Percentiles rank a stretch among this genome's conserved stretches.
phyloP scores from a whole-genome alignment of 192 early-diverging fungal genomes.

The Coemansia asiatica region DNA sequence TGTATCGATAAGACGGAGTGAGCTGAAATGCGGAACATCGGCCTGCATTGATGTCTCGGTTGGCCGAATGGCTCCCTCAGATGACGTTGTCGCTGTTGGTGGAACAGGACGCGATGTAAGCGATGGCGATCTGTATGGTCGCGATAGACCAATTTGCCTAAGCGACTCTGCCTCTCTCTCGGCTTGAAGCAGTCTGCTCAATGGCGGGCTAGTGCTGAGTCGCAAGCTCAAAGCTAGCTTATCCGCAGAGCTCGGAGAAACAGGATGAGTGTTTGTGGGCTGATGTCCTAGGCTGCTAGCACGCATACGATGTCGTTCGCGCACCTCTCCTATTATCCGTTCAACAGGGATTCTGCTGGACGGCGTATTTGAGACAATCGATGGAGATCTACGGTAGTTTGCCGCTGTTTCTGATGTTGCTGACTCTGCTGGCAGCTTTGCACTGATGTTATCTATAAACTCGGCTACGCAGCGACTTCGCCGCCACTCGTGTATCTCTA shows the following conservation, averaged over 20 bases:
- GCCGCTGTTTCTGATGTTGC: not conserved
- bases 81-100: too few relatives aligned
- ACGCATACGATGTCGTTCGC: slow-evolving; percentile 16
- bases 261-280: not conserved
- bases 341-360: slow-evolving; percentile 15
- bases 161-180: slow-evolving; percentile 22
- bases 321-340: slow-evolving; percentile 17
- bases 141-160: not conserved
- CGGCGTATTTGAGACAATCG: slow-evolving; percentile 9
- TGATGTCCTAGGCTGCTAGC: slow-evolving; percentile 18
- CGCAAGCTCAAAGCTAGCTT: not conserved
- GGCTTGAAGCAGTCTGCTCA: slow-evolving; percentile 43
- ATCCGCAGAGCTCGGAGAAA: not conserved
- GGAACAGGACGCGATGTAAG: not conserved
- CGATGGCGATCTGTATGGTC: not conserved
- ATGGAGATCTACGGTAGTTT: slow-evolving; percentile 15
- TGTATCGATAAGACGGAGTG: slow-evolving; percentile 14
- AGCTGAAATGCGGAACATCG: slow-evolving; percentile 5
- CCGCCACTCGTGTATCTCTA: slow-evolving; percentile 51
- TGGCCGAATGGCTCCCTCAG: not conserved
- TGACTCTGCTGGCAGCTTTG: not conserved
- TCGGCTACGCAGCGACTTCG: slow-evolving; percentile 23
- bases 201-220: slow-evolving; percentile 19
- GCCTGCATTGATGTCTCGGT: not conserved
- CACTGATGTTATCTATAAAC: slow-evolving; percentile 13